Evolutionary conservation across 139 green algal genomes (phyloP).

Genomic region (Dunaliella sp.): DNA sequence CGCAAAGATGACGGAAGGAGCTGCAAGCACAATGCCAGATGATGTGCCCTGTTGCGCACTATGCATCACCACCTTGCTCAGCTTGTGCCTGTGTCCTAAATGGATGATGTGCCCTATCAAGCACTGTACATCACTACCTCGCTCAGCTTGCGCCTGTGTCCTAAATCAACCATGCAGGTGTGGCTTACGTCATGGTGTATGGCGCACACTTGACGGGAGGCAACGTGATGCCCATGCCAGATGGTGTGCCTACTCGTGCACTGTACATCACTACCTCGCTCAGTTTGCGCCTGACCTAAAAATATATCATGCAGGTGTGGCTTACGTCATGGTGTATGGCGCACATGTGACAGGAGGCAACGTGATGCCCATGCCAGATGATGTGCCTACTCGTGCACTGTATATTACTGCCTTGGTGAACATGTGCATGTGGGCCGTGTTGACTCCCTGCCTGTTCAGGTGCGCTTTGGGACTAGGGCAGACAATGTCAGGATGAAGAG

Average conservation of each 20-base stretch:
- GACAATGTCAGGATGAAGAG: too few species aligned
- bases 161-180: too few species aligned
- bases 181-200: not conserved
- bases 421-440: slow-evolving; percentile 37
- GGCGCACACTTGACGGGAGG: not conserved
- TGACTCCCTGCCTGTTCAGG: slow-evolving; percentile 39
- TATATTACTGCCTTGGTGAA: slow-evolving; percentile 30
- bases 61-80: slow-evolving; percentile 27
- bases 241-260: slow-evolving; percentile 21
- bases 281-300: too few species aligned
- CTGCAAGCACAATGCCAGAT: slow-evolving; percentile 17
- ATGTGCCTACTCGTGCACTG: slow-evolving; percentile 25
- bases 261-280: slow-evolving; percentile 36
- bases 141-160: too few species aligned
- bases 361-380: slow-evolving; percentile 21
- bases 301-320: too few species aligned
- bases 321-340: not conserved
- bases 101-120: too few species aligned
- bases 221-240: slow-evolving; percentile 20
- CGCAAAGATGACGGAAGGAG: not conserved
- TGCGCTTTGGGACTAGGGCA: too few species aligned
- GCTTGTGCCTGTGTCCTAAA: slow-evolving; percentile 41
- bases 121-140: too few species aligned
- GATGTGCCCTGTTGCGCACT: slow-evolving; percentile 27
- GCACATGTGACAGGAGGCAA: slow-evolving; percentile 1